Percentiles rank a stretch among this genome's conserved stretches.
Evolutionary conservation across 106 monocot genomes (phyloP).

Genomic region (Vanilla planifolia): DNA sequence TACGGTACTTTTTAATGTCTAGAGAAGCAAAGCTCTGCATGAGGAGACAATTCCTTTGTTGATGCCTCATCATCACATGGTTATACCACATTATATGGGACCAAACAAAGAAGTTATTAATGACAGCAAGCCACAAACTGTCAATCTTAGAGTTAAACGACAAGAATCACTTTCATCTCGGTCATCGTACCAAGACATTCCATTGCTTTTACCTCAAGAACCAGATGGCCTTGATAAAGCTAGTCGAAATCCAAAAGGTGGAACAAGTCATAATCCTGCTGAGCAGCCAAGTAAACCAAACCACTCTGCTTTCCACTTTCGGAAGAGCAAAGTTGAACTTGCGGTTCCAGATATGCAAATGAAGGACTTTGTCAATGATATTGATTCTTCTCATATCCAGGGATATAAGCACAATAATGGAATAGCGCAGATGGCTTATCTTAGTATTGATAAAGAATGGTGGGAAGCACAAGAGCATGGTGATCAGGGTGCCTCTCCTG

Average conservation of each 20-base stretch:
- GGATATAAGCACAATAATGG: slow-evolving; percentile 22
- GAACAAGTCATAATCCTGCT: slow-evolving; percentile 13
- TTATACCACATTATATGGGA: slow-evolving; percentile 99
- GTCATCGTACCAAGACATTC: slow-evolving; percentile 75
- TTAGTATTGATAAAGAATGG: slow-evolving; percentile 62
- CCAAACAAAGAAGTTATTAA: slow-evolving; percentile 29
- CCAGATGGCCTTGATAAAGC: slow-evolving; percentile 23
- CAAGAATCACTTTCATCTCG: slow-evolving; percentile 37
- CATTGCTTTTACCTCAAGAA: slow-evolving; percentile 77
- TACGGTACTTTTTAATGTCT: slow-evolving; percentile 6
- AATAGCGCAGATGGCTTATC: slow-evolving; percentile 8
- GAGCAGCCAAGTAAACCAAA: slow-evolving; percentile 34
- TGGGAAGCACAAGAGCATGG: slow-evolving; percentile 79
- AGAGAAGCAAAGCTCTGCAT: slow-evolving; percentile 98
- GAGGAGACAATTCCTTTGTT: slow-evolving; percentile 91
- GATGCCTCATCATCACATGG: slow-evolving; percentile 99
- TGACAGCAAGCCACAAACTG: slow-evolving; percentile 17
- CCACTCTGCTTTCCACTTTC: slow-evolving; percentile 26
- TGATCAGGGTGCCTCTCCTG: slow-evolving; percentile 44
- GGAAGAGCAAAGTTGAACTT: slow-evolving; percentile 32
- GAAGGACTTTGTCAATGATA: slow-evolving; percentile 79
- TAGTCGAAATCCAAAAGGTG: slow-evolving; percentile 25
- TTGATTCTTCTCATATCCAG: slow-evolving; percentile 24
- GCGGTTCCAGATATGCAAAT: slow-evolving; percentile 56
- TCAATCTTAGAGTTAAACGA: slow-evolving; percentile 24